Evolutionary conservation across 2,329 filamentous ascomycete genomes (phyloP).

Genomic region (Apiospora saccharicola): DNA sequence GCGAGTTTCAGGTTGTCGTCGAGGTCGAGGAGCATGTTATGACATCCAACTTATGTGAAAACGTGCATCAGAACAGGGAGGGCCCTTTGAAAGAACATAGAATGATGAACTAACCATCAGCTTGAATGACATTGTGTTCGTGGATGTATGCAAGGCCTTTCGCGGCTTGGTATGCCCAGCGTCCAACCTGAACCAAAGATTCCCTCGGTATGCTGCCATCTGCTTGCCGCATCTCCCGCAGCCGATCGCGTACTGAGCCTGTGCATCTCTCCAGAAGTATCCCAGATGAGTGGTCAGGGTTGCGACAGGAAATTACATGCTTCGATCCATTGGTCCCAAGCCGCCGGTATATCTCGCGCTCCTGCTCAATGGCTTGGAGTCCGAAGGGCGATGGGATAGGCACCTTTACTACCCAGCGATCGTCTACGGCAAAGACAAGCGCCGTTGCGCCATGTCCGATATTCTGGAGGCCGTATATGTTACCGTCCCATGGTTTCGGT

Average conservation of each 20-base stretch:
- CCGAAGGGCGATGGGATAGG: not conserved
- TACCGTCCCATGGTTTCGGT: not conserved
- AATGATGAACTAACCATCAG: not conserved
- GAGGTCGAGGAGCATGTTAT: not conserved
- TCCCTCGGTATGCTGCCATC: not conserved
- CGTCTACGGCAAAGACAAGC: not conserved
- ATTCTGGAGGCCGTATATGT: not conserved
- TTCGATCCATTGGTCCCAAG: not conserved
- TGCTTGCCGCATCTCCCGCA: not conserved
- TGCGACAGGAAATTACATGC: not conserved
- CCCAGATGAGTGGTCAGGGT: not conserved
- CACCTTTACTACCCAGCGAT: not conserved
- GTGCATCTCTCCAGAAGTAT: not conserved
- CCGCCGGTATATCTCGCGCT: not conserved
- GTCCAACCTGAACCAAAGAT: not conserved
- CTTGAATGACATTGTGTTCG: not conserved
- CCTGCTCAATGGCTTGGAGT: not conserved
- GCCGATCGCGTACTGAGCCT: not conserved
- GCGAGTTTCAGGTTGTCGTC: not conserved
- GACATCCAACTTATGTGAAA: not conserved
- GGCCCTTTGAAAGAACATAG: not conserved
- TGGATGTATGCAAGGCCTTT: not conserved
- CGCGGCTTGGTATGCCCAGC: not conserved
- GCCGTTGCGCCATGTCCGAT: not conserved
- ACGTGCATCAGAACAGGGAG: no score